phyloP scores from a whole-genome alignment of 164 flowering plant genomes.

The Magnolia kwangsiensis region DNA sequence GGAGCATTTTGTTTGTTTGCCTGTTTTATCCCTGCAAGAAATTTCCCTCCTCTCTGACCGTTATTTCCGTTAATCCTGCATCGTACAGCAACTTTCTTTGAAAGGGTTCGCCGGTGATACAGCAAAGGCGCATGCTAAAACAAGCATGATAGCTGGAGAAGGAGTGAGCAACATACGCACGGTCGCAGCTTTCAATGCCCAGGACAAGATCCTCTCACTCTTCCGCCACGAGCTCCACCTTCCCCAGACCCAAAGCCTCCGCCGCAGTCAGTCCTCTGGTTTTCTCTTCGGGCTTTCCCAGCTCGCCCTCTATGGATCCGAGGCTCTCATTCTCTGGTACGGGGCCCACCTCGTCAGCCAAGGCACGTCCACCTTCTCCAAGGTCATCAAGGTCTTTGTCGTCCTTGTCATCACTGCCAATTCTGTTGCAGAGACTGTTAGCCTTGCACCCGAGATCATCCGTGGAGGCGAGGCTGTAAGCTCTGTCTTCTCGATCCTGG shows the following conservation, averaged over 20 bases:
- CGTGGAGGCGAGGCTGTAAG: constrained; percentile 91
- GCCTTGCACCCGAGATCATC: constrained; percentile 91
- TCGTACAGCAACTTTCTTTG: constrained; percentile 80
- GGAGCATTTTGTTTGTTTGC: too few species aligned
- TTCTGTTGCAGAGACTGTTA: constrained; percentile 94
- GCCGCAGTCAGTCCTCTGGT: constrained; percentile 75
- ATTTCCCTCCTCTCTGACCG: not conserved
- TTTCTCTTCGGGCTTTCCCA: constrained; percentile 89
- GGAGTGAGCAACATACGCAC: constrained; percentile 98
- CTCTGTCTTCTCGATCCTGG: constrained; percentile 81
- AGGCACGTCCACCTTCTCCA: constrained; percentile 88
- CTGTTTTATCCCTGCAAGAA: too few species aligned
- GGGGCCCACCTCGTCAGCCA: constrained; percentile 81
- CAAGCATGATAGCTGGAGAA: constrained; percentile 98
- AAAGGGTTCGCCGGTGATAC: constrained; percentile 99
- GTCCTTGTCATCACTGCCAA: constrained; percentile 92
- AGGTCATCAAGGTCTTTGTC: constrained; percentile 89
- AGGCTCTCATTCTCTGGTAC: constrained; percentile 95
- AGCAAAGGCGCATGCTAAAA: constrained; percentile 95
- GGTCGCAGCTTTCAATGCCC: constrained; percentile 97
- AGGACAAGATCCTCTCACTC: constrained; percentile 74
- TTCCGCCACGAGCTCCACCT: constrained; percentile 70
- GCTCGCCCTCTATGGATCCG: constrained; percentile 83
- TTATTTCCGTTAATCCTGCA: constrained; percentile 7
- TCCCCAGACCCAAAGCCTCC: constrained; percentile 65